Evolutionary conservation across 163 green algal genomes (phyloP).

Genomic region (Volvox carteri): DNA sequence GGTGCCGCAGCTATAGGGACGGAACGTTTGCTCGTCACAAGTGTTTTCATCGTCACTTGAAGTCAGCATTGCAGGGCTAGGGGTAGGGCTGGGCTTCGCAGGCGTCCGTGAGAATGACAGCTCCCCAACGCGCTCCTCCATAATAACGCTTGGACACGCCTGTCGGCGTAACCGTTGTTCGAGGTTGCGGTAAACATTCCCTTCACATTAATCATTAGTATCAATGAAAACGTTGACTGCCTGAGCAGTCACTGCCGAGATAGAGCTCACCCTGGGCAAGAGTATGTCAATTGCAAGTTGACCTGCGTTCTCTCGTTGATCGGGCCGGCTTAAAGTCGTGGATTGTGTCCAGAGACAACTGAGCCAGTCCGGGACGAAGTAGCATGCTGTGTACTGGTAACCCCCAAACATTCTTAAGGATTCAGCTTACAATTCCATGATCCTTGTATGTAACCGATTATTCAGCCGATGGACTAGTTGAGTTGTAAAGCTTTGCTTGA

Average conservation of each 20-base stretch:
- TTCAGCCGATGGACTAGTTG: background rate
- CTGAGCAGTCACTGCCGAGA: background rate
- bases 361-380: background rate
- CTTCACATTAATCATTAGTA: background rate
- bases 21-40: background rate
- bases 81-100: background rate
- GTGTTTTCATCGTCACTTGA: background rate
- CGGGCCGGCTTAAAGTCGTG: background rate
- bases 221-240: background rate
- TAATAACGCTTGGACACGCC: background rate
- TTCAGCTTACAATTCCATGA: background rate
- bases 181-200: background rate
- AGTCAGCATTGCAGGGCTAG: background rate
- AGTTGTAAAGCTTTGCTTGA: background rate
- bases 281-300: background rate
- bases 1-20: background rate
- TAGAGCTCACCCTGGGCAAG: background rate
- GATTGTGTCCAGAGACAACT: background rate
- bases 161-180: background rate
- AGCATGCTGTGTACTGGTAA: too few species aligned
- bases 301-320: background rate
- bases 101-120: too few species aligned
- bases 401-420: too few species aligned
- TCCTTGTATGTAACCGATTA: background rate
- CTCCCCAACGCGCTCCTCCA: too few species aligned